phyloP scores from a whole-genome alignment of 2,329 filamentous ascomycete species.

The Waltergamsia citrina region DNA sequence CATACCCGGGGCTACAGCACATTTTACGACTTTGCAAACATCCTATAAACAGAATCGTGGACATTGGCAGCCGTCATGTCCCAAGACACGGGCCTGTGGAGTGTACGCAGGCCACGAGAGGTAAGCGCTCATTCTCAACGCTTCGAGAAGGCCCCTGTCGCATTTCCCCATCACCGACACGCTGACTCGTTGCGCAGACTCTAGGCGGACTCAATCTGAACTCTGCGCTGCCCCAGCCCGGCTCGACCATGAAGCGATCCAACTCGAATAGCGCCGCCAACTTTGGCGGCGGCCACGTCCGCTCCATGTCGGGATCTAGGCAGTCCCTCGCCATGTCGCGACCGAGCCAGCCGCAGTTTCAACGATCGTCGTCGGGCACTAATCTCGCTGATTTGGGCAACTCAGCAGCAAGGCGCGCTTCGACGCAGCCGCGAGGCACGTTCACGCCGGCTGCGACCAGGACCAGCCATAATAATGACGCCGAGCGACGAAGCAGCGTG shows the following conservation, averaged over 20 bases:
- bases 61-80: slow-evolving; percentile 49
- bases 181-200: slow-evolving; percentile 47
- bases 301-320: slow-evolving; percentile 73
- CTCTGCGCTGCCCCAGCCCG: slow-evolving; percentile 78
- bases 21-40: neutral
- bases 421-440: slow-evolving; percentile 54
- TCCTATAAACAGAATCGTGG: neutral
- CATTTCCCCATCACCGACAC: slow-evolving; percentile 5
- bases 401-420: slow-evolving; percentile 77
- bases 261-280: slow-evolving; percentile 63
- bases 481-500: slow-evolving; percentile 72
- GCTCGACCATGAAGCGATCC: slow-evolving; percentile 88
- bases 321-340: slow-evolving; percentile 79
- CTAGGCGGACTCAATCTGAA: slow-evolving; percentile 77
- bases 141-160: slow-evolving; percentile 7
- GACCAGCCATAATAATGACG: slow-evolving; percentile 28
- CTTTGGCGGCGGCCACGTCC: slow-evolving; percentile 60
- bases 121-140: slow-evolving; percentile 36
- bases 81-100: slow-evolving; percentile 82
- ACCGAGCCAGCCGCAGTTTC: slow-evolving; percentile 79
- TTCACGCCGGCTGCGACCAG: slow-evolving; percentile 44
- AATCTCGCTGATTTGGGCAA: slow-evolving; percentile 73
- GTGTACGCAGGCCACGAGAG: slow-evolving; percentile 84
- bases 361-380: slow-evolving; percentile 72
- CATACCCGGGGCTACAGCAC: too few relatives aligned